Evolutionary conservation across 2,329 filamentous ascomycete genomes (phyloP).

Genomic region (Epichloe gansuensis): DNA sequence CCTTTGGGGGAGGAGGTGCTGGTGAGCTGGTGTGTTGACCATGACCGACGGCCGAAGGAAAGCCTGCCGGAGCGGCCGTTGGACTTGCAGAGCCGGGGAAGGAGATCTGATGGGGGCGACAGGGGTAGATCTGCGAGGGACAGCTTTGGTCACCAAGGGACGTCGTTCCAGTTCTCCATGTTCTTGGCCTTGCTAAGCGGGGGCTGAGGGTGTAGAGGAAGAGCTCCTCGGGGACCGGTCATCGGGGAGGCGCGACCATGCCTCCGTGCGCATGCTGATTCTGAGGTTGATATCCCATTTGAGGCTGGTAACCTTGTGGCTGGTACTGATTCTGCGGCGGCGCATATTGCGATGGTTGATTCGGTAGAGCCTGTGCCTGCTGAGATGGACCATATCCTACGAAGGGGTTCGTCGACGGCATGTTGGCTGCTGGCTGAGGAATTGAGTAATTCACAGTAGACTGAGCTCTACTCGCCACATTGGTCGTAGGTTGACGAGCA

Average conservation of each 20-base stretch:
- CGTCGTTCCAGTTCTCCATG: conserved; percentile 85
- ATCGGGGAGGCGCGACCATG: conserved; percentile 14
- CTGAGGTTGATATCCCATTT: conserved; percentile 40
- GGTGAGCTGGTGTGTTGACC: conserved; percentile 57
- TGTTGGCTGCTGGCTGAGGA: conserved; percentile 23
- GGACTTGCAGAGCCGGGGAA: conserved; percentile 55
- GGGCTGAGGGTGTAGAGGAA: conserved; percentile 47
- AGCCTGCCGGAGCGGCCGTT: conserved; percentile 22
- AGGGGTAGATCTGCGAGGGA: conserved; percentile 65
- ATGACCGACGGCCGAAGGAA: conserved; percentile 36
- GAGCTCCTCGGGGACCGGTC: conserved; percentile 38
- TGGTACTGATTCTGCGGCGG: conserved; percentile 26
- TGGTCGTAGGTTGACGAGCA: conserved; percentile 12
- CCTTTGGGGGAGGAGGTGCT: conserved; percentile 72
- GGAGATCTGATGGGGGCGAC: conserved; percentile 56
- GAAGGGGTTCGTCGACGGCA: conserved; percentile 20
- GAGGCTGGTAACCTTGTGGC: conserved; percentile 11
- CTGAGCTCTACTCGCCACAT: conserved; percentile 12
- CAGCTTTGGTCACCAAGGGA: conserved; percentile 66
- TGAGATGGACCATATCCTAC: conserved; percentile 8
- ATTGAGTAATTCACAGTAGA: conserved; percentile 35
- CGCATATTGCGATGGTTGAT: conserved; percentile 24
- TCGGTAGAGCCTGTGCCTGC: conserved; percentile 16
- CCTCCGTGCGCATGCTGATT: conserved; percentile 26
- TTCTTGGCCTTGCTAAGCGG: conserved; percentile 61